Conservation (phyloP, 352 stramenopile genomes). For the Achlya hypogyna region DNA sequence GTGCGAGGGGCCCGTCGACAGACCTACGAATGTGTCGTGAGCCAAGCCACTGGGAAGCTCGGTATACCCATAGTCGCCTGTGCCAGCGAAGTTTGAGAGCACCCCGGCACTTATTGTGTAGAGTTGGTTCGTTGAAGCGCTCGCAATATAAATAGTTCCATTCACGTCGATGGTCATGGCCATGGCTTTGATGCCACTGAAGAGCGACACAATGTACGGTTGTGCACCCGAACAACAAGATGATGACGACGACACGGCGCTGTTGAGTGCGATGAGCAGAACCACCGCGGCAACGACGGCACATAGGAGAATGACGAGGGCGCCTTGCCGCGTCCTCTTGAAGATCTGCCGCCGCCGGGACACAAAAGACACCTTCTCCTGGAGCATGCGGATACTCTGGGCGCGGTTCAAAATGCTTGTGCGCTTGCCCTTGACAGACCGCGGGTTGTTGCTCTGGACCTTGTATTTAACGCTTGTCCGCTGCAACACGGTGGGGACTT, state of each 20-base stretch:
- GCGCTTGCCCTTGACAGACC: neutral
- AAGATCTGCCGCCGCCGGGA: constrained; percentile 3
- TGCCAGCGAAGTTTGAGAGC: neutral
- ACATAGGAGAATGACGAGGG: neutral
- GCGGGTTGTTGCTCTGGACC: neutral
- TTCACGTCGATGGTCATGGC: neutral
- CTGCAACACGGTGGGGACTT: too few species aligned
- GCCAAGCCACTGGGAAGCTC: too few species aligned
- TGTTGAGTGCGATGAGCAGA: neutral
- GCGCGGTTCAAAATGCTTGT: constrained; percentile 2
- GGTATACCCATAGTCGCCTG: constrained; percentile 4
- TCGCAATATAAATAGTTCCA: constrained; percentile 11
- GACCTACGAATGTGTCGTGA: neutral
- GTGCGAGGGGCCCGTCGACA: neutral
- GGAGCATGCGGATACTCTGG: constrained; percentile 13
- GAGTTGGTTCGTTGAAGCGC: constrained; percentile 2
- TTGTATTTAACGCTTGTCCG: neutral
- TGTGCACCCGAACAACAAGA: neutral
- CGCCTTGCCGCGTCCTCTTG: constrained; percentile 7
- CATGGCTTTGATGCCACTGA: neutral
- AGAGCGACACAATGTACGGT: neutral
- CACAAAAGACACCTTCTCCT: constrained; percentile 17
- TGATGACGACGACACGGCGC: neutral
- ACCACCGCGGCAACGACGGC: neutral
- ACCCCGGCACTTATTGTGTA: neutral